Percentiles rank a stretch among this genome's conserved stretches.
These are phyloP conservation scores for Abelmoschus esculentus DNA, from an alignment of 345 rosid species.

Conservation along the genomic window DNA sequence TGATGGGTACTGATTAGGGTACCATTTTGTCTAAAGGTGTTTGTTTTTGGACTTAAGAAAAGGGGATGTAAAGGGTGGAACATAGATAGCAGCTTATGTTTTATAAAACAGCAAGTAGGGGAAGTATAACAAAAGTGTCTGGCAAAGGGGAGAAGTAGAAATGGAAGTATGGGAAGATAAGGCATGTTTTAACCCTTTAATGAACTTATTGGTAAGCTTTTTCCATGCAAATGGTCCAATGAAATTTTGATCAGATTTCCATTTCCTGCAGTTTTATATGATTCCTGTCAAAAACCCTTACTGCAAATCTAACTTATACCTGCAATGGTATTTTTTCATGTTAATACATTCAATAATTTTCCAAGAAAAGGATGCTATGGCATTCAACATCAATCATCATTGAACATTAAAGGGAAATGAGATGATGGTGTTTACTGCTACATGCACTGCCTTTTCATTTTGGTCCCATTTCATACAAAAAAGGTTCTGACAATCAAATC, in stretches of 20 bases:
- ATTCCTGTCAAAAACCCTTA: not conserved
- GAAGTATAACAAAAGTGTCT: no score
- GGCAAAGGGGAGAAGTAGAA: not conserved
- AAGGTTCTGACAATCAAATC: no score
- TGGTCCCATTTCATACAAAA: no score
- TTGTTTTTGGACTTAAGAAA: not conserved
- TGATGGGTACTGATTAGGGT: not conserved
- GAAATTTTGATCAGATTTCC: not conserved
- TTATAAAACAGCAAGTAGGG: not conserved
- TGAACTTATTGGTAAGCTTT: not conserved
- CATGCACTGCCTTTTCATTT: not conserved
- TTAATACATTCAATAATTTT: not conserved
- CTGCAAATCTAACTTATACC: not conserved
- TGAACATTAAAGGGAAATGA: not conserved
- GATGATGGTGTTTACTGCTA: not conserved
- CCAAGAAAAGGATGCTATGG: not conserved
- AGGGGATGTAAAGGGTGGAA: not conserved
- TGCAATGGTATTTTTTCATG: not conserved
- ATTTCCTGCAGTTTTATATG: not conserved
- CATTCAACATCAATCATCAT: not conserved
- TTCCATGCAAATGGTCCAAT: slow-evolving; percentile 4
- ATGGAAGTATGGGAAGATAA: not conserved
- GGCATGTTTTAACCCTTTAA: not conserved
- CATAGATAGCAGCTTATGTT: not conserved
- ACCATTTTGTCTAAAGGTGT: not conserved